Evolutionary conservation across 805 yeast species (phyloP).

Genomic region (Kodamaea sagamina): DNA sequence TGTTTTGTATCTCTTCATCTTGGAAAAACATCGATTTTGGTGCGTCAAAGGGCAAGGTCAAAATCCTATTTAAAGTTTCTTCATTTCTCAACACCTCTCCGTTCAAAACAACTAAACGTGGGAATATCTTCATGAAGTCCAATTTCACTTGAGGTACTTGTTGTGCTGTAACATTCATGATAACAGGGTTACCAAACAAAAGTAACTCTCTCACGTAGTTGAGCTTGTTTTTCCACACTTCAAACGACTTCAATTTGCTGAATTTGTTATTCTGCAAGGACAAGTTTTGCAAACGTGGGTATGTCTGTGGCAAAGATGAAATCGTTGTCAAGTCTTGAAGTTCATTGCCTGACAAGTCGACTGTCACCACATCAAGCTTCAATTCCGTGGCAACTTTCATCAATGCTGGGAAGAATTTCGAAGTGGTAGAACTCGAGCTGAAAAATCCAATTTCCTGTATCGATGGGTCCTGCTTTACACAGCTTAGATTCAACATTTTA

Average conservation of each 20-base stretch:
- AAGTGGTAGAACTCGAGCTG: conserved; percentile 56
- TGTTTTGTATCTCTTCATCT: conserved; percentile 63
- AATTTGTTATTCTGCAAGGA: conserved; percentile 79
- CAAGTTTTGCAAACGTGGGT: conserved; percentile 74
- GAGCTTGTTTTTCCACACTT: conserved; percentile 77
- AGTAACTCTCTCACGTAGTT: conserved; percentile 72
- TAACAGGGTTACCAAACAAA: conserved; percentile 78
- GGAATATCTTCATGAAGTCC: conserved; percentile 73
- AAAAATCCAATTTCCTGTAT: conserved; percentile 66
- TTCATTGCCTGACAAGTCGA: conserved; percentile 63
- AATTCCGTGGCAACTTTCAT: conserved; percentile 71
- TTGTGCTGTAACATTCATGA: conserved; percentile 25
- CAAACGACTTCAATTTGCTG: conserved; percentile 57
- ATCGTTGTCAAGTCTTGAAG: conserved; percentile 61
- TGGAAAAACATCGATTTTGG: conserved; percentile 79
- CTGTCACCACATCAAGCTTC: conserved; percentile 62
- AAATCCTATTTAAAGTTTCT: conserved; percentile 50
- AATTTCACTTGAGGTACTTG: conserved; percentile 47
- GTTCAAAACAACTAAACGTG: conserved; percentile 76
- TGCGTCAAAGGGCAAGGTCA: conserved; percentile 54
- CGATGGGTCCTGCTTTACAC: conserved; percentile 62
- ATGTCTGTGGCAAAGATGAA: conserved; percentile 66
- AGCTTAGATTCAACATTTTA: conserved; percentile 69
- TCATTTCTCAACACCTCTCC: conserved; percentile 80
- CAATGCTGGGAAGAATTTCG: conserved; percentile 88